Percentiles rank a stretch among this genome's conserved stretches.
These are phyloP conservation scores for Brassica carinata DNA, from an alignment of 345 rosid species.

Conservation along the genomic window DNA sequence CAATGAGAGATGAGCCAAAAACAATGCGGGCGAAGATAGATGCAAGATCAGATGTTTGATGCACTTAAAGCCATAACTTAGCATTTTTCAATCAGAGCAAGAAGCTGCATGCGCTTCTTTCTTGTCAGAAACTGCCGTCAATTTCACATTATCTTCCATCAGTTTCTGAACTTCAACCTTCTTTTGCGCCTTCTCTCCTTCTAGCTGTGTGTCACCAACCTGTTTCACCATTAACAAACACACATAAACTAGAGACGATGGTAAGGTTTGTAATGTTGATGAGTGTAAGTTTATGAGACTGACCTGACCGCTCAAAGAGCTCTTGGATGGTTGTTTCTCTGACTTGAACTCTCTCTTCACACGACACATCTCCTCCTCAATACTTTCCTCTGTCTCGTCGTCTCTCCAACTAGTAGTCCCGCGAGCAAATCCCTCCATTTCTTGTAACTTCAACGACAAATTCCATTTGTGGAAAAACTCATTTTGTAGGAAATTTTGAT, in stretches of 20 bases:
- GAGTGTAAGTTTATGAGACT: background rate
- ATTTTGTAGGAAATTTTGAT: too few species aligned
- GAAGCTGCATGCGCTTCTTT: conserved; percentile 80
- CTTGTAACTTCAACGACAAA: too few species aligned
- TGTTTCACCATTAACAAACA: conserved; percentile 41
- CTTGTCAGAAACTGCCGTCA: conserved; percentile 84
- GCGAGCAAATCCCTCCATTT: too few species aligned
- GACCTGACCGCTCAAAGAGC: conserved; percentile 82
- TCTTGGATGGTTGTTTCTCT: conserved; percentile 91
- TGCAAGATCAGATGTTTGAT: conserved; percentile 45
- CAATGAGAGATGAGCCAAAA: background rate
- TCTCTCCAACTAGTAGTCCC: conserved; percentile 72
- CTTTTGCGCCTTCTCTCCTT: conserved; percentile 86
- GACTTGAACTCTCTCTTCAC: conserved; percentile 87
- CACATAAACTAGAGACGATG: background rate
- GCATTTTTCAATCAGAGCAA: conserved; percentile 94
- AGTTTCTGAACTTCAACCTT: conserved; percentile 88
- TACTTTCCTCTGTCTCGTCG: conserved; percentile 86
- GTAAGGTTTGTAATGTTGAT: too few species aligned
- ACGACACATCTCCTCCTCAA: conserved; percentile 84
- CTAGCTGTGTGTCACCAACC: conserved; percentile 72
- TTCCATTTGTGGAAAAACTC: too few species aligned
- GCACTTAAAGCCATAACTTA: conserved; percentile 90
- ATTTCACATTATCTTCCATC: conserved; percentile 87
- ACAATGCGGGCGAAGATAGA: background rate